A percentile compares a stretch with the other conserved stretches of the same genome.
Evolutionary conservation across 164 flowering plant species (phyloP).

Genomic region (Nymphaea thermarum): DNA sequence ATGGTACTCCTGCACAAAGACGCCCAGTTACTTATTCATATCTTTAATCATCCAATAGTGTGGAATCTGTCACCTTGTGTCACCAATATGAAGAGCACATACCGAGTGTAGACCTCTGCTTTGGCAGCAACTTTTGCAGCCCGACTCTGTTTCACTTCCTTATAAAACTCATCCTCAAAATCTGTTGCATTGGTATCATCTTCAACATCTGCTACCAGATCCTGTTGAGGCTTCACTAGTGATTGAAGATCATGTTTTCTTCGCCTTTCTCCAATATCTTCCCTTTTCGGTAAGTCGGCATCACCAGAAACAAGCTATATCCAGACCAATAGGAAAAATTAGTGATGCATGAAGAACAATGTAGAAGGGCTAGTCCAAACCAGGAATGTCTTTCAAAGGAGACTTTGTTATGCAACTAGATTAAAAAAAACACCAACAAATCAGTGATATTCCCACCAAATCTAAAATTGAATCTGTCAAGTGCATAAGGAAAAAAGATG

Average conservation of each 20-base stretch:
- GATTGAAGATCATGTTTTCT: constrained; percentile 70
- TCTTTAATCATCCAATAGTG: background rate
- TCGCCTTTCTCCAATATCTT: constrained; percentile 91
- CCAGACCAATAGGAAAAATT: background rate
- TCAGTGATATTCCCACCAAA: no score
- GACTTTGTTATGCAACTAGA: no score
- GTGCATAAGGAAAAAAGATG: no score
- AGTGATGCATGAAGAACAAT: no score
- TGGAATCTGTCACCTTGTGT: background rate
- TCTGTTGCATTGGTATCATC: constrained; percentile 24
- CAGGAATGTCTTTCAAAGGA: no score
- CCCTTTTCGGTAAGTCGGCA: constrained; percentile 78
- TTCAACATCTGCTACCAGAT: constrained; percentile 26
- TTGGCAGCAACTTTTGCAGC: constrained; percentile 54
- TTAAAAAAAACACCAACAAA: no score
- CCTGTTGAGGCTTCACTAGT: constrained; percentile 57
- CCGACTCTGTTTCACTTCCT: constrained; percentile 38
- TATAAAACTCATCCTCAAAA: constrained; percentile 67
- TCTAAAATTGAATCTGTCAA: no score
- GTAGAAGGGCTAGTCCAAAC: no score
- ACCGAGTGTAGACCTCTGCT: constrained; percentile 54
- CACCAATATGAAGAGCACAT: constrained; percentile 2
- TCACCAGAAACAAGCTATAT: constrained; percentile 70
- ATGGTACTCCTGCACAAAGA: constrained; percentile 31
- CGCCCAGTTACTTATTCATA: background rate